Base-by-base conservation (phyloP, 176 grass and related monocot species). In the Tillandsia fasciculata region DNA sequence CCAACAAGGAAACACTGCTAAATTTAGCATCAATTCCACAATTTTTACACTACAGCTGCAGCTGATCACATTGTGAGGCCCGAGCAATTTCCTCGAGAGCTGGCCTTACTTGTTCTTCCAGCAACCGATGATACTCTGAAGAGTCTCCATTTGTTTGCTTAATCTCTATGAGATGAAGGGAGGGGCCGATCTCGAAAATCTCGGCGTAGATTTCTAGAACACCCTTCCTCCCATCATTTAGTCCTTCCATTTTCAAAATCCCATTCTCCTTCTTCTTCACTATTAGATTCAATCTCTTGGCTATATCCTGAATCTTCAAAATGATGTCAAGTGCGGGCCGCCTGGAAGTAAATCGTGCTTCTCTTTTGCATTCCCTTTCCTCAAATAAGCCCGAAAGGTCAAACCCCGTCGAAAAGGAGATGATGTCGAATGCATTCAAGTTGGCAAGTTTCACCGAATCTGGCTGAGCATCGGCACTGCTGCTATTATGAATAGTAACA, bases 391-490 rank as follows among this genome's bases (percentile, higher is more conserved):
- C 82, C 4, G 91, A 96, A 0, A 96, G 70, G 65, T 91, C 85
- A 50, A 96, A 88, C 29, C 85, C 87, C 11, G 59, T 54, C 20
- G 91, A 91, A 77, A 88, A 77, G 22, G 87, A 86, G 64, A 96
- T 96, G 50, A 96, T 91, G 66, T 88, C 85, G 10, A 96, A 96
- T 48, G 91, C 91, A 79, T 96, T 96, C 48, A 96, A 65, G 49
- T 76, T 88, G 17, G 74, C 71, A 7, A 84, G 69, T 2, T 14
- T 6, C 63, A 77, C 52, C 2, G 59, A 65, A 49, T 88, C 80
- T 77, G 75, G 70, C 77, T 83, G 74, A 69, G 52, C 77, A 53
- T 69, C 52, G 69, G 14, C 20, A 63, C 28, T 69, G 50, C 75
- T 83, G 57, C 24, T 78, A 65, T 61, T 61, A 20, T 56, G 11